Base-by-base conservation (phyloP, 202 grass and related monocot genomes). In the Carex arenaria region DNA sequence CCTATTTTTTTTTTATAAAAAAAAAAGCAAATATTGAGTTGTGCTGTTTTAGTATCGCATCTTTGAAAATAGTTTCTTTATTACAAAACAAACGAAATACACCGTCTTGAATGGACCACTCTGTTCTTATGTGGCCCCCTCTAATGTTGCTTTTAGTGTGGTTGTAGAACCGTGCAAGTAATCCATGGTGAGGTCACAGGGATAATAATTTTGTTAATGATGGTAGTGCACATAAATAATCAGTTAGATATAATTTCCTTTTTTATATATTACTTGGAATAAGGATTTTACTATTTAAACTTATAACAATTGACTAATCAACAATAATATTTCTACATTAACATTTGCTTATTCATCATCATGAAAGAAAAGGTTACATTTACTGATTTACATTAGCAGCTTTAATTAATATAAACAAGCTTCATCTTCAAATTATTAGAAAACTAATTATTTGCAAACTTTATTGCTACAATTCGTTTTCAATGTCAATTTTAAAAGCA, bases 31-130 rank as follows among this genome's bases (percentile, higher is more conserved):
- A 64, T 26, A n/a, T 28, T 66, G 56, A 43, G 38, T 51, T 66
- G 79, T 36, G 55, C 13, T 67, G 79, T 67, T 81, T 67, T 81
- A 28, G 18, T 11, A 43, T 67, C 36, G 12, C 22, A 63, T 82
- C 79, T 82, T 82, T 54, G 42, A 67, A 82, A 31, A 67, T 13
- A 11, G 18, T 81, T 64, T 80, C 30, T 63, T 64, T 9, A 20
- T 20, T 20, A 67, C 13, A 70, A 42, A 70, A 45, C 38, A 45
- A 70, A 68, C 34, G 36, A 69, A 38, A 19, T 9, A 42, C 7
- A 69, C 34, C 17, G 17, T 19, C 66, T 69, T 69, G 17, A 38
- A 13, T 42, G 17, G 56, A 40, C 66, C 66, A 40, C 15, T 69
- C 7, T 9, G 67, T 70, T 45, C 38, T 45, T 70, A 9, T 70